A percentile compares a stretch with the other conserved stretches of the same genome.
phyloP scores from a whole-genome alignment of 2,329 filamentous ascomycete species.

The Onygena corvina region DNA sequence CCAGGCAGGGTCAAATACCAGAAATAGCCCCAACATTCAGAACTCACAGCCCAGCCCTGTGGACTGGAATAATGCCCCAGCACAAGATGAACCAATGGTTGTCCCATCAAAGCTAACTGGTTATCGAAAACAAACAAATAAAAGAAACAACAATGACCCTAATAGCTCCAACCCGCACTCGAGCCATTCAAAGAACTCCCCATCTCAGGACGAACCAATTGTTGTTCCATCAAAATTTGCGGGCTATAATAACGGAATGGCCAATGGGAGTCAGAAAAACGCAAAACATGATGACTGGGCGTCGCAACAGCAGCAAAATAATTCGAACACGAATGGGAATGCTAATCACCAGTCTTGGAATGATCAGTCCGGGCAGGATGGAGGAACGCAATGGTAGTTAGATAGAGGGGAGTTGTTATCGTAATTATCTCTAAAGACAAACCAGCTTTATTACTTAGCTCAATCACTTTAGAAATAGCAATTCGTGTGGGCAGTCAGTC shows the following conservation, averaged over 20 bases:
- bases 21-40: not conserved
- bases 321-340: not conserved
- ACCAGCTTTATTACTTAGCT: too few species aligned
- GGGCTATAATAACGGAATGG: not conserved
- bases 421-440: too few species aligned
- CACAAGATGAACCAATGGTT: not conserved
- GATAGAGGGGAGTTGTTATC: not conserved
- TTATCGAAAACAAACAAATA: too few species aligned
- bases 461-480: too few species aligned
- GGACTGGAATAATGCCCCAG: not conserved
- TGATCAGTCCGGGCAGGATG: not conserved
- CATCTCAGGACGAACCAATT: not conserved
- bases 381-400: not conserved
- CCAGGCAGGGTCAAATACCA: not conserved
- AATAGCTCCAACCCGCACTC: not conserved
- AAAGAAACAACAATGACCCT: too few species aligned
- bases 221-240: not conserved
- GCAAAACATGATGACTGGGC: not conserved
- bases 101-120: constrained; percentile 1
- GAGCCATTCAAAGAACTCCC: not conserved
- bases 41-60: not conserved
- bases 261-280: not conserved
- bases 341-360: not conserved
- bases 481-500: too few species aligned
- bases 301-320: not conserved